Conservation (phyloP, 2,329 filamentous ascomycete genomes). For the Emmonsia crescens region DNA sequence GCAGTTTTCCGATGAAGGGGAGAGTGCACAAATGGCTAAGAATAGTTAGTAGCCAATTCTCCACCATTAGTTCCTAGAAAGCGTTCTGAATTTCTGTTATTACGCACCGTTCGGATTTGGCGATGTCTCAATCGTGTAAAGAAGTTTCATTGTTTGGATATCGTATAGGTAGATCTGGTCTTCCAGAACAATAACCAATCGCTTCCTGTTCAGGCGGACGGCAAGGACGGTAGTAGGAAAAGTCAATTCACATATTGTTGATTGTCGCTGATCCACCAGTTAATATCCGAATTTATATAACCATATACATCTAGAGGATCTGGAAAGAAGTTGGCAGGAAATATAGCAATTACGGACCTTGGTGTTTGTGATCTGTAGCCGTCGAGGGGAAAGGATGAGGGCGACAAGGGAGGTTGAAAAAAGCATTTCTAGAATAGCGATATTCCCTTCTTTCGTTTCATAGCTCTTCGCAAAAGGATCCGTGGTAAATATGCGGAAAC, state of each 20-base stretch:
- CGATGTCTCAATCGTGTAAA: conserved; percentile 86
- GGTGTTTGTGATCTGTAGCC: conserved; percentile 93
- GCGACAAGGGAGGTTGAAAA: conserved; percentile 96
- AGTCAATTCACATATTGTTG: conserved; percentile 95
- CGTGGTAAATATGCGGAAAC: conserved; percentile 93
- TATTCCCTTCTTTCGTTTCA: conserved; percentile 87
- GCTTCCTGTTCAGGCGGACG: conserved; percentile 86
- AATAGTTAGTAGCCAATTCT: background rate
- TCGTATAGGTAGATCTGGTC: conserved; percentile 98
- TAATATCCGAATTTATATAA: background rate
- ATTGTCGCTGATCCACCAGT: conserved; percentile 43
- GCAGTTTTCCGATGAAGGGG: conserved; percentile 89
- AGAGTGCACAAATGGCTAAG: conserved; percentile 76
- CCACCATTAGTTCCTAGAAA: background rate
- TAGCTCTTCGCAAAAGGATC: conserved; percentile 94
- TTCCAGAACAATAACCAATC: conserved; percentile 84
- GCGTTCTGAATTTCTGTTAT: background rate
- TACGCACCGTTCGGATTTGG: conserved; percentile 66
- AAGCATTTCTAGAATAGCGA: conserved; percentile 95
- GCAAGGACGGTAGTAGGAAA: conserved; percentile 95
- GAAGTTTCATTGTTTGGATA: conserved; percentile 93
- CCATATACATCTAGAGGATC: background rate
- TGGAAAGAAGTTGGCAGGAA: background rate
- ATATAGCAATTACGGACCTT: conserved; percentile 50
- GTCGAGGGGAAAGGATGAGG: conserved; percentile 79